Evolutionary conservation across 2,329 filamentous ascomycete genomes (phyloP).

Genomic region (Alternaria longipes): DNA sequence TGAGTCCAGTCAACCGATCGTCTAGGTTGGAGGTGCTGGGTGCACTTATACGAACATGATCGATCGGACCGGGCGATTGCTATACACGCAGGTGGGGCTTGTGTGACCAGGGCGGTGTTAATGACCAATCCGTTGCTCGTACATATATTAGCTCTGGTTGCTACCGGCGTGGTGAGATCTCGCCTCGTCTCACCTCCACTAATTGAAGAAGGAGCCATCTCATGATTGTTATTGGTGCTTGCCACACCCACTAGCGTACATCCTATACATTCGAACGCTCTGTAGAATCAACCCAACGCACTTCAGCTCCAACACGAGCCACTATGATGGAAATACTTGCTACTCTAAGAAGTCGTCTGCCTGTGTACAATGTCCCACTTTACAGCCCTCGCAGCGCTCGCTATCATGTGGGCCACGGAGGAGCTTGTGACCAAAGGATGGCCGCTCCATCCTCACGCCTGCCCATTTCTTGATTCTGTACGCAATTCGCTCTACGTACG

Average conservation of each 20-base stretch:
- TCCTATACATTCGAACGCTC: too few species aligned
- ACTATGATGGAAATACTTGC: neutral
- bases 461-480: conserved; percentile 37
- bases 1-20: neutral
- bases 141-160: neutral
- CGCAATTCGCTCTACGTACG: conserved; percentile 33
- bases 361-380: conserved; percentile 1
- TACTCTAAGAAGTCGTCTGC: too few species aligned
- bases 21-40: neutral
- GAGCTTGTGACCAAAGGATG: too few species aligned
- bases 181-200: neutral
- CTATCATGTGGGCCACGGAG: neutral
- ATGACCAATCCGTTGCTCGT: neutral
- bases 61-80: neutral
- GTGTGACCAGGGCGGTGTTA: neutral
- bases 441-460: too few species aligned
- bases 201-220: too few species aligned
- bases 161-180: neutral
- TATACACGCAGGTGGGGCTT: neutral
- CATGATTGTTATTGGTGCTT: too few species aligned
- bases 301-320: too few species aligned
- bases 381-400: conserved; percentile 9
- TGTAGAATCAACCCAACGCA: rapidly evolving
- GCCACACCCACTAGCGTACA: too few species aligned
- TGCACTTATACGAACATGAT: neutral